phyloP scores from a whole-genome alignment of 805 yeast genomes.

The Cyberlindnera japonica region DNA sequence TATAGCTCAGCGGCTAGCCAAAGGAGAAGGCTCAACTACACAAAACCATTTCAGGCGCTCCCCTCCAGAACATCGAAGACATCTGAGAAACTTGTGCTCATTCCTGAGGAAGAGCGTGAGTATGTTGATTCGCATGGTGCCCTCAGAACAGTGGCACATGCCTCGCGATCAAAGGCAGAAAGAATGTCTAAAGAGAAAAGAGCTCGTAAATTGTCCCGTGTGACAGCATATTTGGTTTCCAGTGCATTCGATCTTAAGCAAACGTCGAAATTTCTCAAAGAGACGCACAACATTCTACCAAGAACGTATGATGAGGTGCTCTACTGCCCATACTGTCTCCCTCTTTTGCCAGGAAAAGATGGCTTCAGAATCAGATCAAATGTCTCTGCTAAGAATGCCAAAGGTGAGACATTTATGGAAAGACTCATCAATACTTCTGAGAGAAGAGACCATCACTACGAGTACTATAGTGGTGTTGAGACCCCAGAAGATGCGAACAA shows the following conservation, averaged over 20 bases:
- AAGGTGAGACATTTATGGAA: constrained; percentile 56
- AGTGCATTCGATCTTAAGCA: constrained; percentile 70
- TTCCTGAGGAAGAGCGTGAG: constrained; percentile 54
- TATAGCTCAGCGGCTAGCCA: constrained; percentile 9
- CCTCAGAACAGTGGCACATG: constrained; percentile 2
- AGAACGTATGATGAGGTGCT: constrained; percentile 89
- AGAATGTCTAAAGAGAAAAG: constrained; percentile 43
- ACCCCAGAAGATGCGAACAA: constrained; percentile 54
- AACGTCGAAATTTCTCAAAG: constrained; percentile 59
- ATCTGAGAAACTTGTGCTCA: constrained; percentile 79
- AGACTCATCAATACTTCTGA: constrained; percentile 75
- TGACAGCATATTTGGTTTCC: constrained; percentile 88
- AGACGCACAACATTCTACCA: constrained; percentile 79
- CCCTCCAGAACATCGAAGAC: constrained; percentile 81
- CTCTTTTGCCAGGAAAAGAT: constrained; percentile 78
- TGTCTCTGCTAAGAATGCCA: constrained; percentile 35
- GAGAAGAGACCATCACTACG: constrained; percentile 87
- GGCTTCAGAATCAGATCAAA: constrained; percentile 76
- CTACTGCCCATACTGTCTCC: constrained; percentile 84
- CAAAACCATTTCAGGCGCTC: constrained; percentile 50
- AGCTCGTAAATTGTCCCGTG: constrained; percentile 66
- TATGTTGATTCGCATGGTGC: constrained; percentile 5
- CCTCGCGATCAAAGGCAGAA: constrained; percentile 41
- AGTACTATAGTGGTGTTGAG: constrained; percentile 76
- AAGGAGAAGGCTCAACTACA: constrained; percentile 25